Base-by-base conservation (phyloP, 1,284 basidiomycete species). In the Ceratobasidium sp. region DNA sequence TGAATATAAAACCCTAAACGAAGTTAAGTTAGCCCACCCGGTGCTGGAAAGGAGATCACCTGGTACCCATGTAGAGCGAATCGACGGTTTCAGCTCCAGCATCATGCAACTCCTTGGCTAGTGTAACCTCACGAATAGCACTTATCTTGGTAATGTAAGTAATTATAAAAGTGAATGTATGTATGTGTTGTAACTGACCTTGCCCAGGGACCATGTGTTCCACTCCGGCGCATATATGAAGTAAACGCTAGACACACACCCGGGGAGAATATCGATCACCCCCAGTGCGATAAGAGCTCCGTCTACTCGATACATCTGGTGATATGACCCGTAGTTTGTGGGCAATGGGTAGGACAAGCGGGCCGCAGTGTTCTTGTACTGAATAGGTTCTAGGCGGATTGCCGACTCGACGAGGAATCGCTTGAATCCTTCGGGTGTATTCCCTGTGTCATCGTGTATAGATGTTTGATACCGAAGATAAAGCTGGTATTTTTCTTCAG, bases 191-290 rank as follows among this genome's bases (percentile, higher is more conserved):
- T 67, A 70, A n/a, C 73, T 56, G 70, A 90, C 88, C 82, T 96
- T 98, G 52, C 97, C 96, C 29, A 98, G 77, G 12, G 91, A 90
- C 75, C 87, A 86, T 50, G 83, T 82, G 45, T 91, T 88, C 84
- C 87, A 96, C 38, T 83, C 82, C 7, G 88, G 86, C 75, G 94
- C 87, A 80, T 97, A 98, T 80, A 96, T 90, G 77, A 98, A 96
- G 79, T 99, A 99, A 8, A 99, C 96, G 73, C 92, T 94, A 15
- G 94, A 96, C 3, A 99, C 90, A 73, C 96, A 96, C 31, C 78
- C 77, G 0, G 96, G 96, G 5, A 99, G 82, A 68, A 99, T 89
- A 77, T 99, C 97, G 69, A 99, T 82, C 13, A 99, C 93, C 1
- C 88, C 90, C 74, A 99, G 84, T 0, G 92, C 96, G 53, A 98